Evolutionary conservation across 2,329 filamentous ascomycete genomes (phyloP).

Genomic region (Whalleya microplaca): DNA sequence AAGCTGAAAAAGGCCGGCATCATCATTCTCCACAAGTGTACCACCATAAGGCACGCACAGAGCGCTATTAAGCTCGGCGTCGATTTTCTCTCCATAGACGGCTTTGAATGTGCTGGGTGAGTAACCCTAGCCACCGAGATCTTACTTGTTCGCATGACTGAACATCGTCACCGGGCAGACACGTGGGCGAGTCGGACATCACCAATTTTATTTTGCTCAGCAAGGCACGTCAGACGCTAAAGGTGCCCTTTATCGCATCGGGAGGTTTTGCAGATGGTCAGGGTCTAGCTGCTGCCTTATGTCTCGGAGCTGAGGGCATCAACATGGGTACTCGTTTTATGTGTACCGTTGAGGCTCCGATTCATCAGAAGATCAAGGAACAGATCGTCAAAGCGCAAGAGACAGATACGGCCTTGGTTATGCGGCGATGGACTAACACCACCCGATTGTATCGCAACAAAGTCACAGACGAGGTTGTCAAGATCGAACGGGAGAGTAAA

Average conservation of each 20-base stretch:
- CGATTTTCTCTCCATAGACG: constrained; percentile 95
- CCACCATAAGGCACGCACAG: constrained; percentile 89
- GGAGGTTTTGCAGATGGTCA: constrained; percentile 95
- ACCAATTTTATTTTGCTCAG: constrained; percentile 89
- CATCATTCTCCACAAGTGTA: constrained; percentile 95
- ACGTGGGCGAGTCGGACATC: constrained; percentile 86
- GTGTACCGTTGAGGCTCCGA: constrained; percentile 90
- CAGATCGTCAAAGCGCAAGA: constrained; percentile 87
- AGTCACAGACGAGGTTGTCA: constrained; percentile 77
- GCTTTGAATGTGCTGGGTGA: constrained; percentile 89
- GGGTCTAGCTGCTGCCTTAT: constrained; percentile 87
- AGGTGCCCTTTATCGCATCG: constrained; percentile 90
- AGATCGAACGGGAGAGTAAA: constrained; percentile 80
- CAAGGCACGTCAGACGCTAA: constrained; percentile 80
- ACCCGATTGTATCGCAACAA: constrained; percentile 88
- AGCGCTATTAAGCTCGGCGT: constrained; percentile 93
- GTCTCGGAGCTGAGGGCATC: constrained; percentile 87
- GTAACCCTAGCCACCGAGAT: constrained; percentile 11
- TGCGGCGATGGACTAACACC: constrained; percentile 93
- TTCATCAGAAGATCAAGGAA: constrained; percentile 93
- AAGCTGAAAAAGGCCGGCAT: constrained; percentile 80
- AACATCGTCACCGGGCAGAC: constrained; percentile 40
- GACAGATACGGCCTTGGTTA: constrained; percentile 85
- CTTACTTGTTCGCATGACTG: constrained; percentile 10
- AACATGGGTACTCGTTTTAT: constrained; percentile 99